These are phyloP conservation scores for Angophora floribunda DNA, from an alignment of 345 rosid species.

Conservation along the genomic window DNA sequence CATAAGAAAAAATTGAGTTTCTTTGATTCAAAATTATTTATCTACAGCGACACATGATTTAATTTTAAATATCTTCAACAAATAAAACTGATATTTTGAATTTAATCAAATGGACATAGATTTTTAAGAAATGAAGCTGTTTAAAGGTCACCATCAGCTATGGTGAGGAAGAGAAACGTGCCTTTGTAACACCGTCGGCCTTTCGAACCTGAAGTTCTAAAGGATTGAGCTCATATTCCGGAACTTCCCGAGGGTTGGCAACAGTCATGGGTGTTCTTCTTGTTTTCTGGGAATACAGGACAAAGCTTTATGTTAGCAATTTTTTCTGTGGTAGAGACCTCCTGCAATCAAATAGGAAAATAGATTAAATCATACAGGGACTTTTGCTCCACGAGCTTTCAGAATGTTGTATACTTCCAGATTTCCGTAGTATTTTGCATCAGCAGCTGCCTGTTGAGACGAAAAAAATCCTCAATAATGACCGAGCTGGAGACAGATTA, in stretches of 20 bases:
- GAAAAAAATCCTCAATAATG: not conserved
- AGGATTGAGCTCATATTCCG: constrained; percentile 95
- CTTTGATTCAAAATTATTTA: not conserved
- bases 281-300: constrained; percentile 46
- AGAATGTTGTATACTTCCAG: constrained; percentile 63
- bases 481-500: not conserved
- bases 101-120: not conserved
- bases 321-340: not conserved
- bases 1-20: accelerated
- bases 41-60: accelerated
- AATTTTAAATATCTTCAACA: not conserved
- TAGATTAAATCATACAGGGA: constrained; percentile 37
- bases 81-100: not conserved
- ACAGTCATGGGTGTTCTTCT: constrained; percentile 96
- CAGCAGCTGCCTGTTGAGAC: constrained; percentile 71
- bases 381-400: constrained; percentile 90
- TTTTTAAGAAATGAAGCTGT: not conserved
- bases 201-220: constrained; percentile 84
- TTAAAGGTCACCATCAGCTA: not conserved
- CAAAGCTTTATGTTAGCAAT: not conserved
- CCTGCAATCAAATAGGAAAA: not conserved
- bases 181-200: constrained; percentile 82
- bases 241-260: constrained; percentile 80
- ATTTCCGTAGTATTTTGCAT: constrained; percentile 88
- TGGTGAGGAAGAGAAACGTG: not conserved